These are phyloP conservation scores for Hortaea sp. DNA, from an alignment of 2,329 filamentous ascomycete species.

Conservation along the genomic window DNA sequence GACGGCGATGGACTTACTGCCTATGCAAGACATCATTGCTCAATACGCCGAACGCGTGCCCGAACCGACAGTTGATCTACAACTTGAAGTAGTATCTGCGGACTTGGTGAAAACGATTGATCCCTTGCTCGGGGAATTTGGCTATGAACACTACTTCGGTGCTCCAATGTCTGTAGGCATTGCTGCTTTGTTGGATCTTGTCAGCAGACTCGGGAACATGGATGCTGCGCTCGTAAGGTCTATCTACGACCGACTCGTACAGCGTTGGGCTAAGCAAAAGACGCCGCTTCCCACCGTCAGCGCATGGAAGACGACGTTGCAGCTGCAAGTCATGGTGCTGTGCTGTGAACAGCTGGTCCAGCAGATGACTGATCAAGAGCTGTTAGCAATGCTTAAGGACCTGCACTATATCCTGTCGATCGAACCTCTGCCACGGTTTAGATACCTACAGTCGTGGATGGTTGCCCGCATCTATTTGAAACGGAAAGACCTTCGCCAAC, in stretches of 20 bases:
- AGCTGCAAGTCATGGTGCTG: constrained; percentile 37
- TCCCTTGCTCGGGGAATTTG: constrained; percentile 18
- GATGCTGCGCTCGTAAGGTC: not conserved
- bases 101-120: constrained; percentile 20
- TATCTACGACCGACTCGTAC: constrained; percentile 27
- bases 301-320: constrained; percentile 40
- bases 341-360: constrained; percentile 29
- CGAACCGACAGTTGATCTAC: constrained; percentile 32
- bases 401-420: constrained; percentile 33
- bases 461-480: constrained; percentile 33
- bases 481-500: constrained; percentile 21
- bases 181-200: constrained; percentile 35
- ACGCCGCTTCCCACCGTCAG: constrained; percentile 33
- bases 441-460: constrained; percentile 40
- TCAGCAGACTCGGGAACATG: constrained; percentile 24
- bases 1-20: constrained; percentile 22
- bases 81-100: constrained; percentile 34
- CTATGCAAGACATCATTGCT: constrained; percentile 30
- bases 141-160: constrained; percentile 36
- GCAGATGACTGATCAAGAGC: constrained; percentile 9
- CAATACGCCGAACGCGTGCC: constrained; percentile 32
- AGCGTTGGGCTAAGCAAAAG: constrained; percentile 36
- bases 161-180: constrained; percentile 33
- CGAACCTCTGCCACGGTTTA: constrained; percentile 38
- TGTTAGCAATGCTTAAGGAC: constrained; percentile 25